Evolutionary conservation across 306 rosid genomes (phyloP), one percentile per base, ranked within the genome.

Genomic region (Lablab purpureus): DNA sequence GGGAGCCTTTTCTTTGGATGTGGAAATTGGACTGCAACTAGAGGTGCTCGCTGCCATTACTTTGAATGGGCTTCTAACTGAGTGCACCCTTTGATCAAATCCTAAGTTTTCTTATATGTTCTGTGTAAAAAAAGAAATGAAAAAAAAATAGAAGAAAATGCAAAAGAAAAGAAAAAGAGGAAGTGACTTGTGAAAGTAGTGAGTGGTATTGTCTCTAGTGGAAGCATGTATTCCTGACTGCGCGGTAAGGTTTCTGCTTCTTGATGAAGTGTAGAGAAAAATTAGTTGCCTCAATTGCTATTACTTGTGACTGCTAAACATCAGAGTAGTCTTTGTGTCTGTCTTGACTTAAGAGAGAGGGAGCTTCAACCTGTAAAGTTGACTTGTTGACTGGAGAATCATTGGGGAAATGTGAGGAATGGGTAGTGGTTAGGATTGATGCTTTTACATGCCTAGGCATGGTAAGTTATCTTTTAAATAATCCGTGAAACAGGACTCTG

Each of bases 41-140:
- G 95, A 82, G 99, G 97, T 59, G 90, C 96, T 25, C 87, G 85
- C 68, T 95, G 99, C 91, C 93, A 75, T 64, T 95, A 88, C 93
- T 95, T 93, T 37, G 92, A 93, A 85, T 95, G 99, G 99, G 87
- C 86, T 15, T 80, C 97, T 91, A 87, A 90, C 36, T 36, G 34
- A 81, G 81, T 67, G 86, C 79, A 67, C 73, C 75, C 73, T 80
- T 52, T 64, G 77, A 72, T 82, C 78, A 21, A 74, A 78, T 80
- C 79, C 30, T 56, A 76, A 68, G 91, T 81, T 64, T 82, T 62
- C 83, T 80, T 69, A 59, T 72, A 65, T 82, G 71, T 80, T 81
- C 47, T 82, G 81, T 87, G 85, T 82, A 76, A 75, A 83, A 86
- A 60, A 18, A 51, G 60, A 40, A 40, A 13, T 4, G 12, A 4